Percentiles rank a stretch among this genome's conserved stretches.
Conservation (phyloP, 129 eudicot genomes). For the Helianthus annuus region DNA sequence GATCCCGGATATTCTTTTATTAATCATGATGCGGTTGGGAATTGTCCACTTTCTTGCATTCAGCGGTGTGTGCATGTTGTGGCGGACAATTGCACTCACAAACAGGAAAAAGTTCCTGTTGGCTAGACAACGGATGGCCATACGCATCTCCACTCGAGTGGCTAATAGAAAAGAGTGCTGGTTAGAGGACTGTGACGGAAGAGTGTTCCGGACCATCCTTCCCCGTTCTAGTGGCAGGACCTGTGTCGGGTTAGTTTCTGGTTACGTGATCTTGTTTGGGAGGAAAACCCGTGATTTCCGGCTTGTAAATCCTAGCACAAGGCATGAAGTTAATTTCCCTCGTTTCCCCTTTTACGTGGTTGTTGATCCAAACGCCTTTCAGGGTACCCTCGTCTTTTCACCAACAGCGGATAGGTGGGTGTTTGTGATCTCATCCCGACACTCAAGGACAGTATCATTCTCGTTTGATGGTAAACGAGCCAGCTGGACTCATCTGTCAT, state of each 20-base stretch:
- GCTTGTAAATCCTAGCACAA: constrained; percentile 36
- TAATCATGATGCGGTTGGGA: constrained; percentile 22
- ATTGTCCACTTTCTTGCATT: constrained; percentile 24
- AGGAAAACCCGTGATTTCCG: constrained; percentile 2
- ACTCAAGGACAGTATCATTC: neutral
- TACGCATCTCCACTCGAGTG: neutral
- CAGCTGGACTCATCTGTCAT: neutral
- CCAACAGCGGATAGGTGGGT: constrained; percentile 12
- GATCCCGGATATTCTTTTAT: neutral
- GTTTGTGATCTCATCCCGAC: neutral
- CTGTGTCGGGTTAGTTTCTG: constrained; percentile 26
- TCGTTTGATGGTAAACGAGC: constrained; percentile 13
- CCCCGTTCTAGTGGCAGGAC: constrained; percentile 1
- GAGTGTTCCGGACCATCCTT: constrained; percentile 19
- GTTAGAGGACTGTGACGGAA: constrained; percentile 11
- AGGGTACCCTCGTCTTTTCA: constrained; percentile 19
- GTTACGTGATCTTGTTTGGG: constrained; percentile 21
- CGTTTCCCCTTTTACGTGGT: neutral
- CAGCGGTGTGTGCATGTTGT: constrained; percentile 27
- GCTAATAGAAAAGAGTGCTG: neutral
- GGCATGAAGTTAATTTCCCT: constrained; percentile 28
- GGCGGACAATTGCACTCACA: constrained; percentile 20
- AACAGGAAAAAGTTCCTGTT: neutral
- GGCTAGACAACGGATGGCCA: neutral
- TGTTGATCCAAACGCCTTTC: neutral